Conservation (phyloP, 805 yeast genomes). For the Candida insectalens region DNA sequence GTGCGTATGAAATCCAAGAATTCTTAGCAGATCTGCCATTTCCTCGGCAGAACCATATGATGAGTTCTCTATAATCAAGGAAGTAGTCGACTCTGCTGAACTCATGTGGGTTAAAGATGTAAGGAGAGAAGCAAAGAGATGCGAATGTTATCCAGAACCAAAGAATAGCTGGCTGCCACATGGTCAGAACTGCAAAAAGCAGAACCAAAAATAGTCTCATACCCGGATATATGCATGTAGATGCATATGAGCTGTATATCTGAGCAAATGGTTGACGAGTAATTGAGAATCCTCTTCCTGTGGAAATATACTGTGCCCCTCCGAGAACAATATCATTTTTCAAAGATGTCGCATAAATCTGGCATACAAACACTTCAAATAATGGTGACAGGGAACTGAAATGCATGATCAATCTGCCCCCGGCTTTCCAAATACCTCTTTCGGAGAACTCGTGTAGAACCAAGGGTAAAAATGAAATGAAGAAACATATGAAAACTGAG, state of each 20-base stretch:
- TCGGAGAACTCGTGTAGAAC: slow-evolving; percentile 82
- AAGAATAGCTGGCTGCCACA: slow-evolving; percentile 69
- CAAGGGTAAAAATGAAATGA: slow-evolving; percentile 83
- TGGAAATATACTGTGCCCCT: slow-evolving; percentile 84
- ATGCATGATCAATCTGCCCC: slow-evolving; percentile 62
- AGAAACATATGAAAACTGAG: slow-evolving; percentile 87
- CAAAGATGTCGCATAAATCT: slow-evolving; percentile 76
- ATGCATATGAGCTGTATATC: slow-evolving; percentile 69
- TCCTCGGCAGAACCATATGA: slow-evolving; percentile 58
- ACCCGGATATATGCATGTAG: slow-evolving; percentile 72
- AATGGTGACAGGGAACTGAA: slow-evolving; percentile 77
- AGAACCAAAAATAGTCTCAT: slow-evolving; percentile 58
- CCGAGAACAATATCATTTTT: slow-evolving; percentile 75
- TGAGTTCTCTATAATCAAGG: slow-evolving; percentile 37
- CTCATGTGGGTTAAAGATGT: slow-evolving; percentile 45
- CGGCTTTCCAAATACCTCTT: slow-evolving; percentile 72
- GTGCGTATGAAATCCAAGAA: slow-evolving; percentile 74
- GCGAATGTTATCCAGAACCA: slow-evolving; percentile 46
- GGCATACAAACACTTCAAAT: slow-evolving; percentile 93
- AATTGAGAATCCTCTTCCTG: slow-evolving; percentile 93
- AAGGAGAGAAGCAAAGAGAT: slow-evolving; percentile 39
- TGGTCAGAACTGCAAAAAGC: slow-evolving; percentile 65
- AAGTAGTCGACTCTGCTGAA: slow-evolving; percentile 38
- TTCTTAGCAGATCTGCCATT: slow-evolving; percentile 54
- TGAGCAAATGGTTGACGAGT: slow-evolving; percentile 64